Evolutionary conservation across 2,329 filamentous ascomycete genomes (phyloP).

Genomic region (Stemphylium vesicarium): DNA sequence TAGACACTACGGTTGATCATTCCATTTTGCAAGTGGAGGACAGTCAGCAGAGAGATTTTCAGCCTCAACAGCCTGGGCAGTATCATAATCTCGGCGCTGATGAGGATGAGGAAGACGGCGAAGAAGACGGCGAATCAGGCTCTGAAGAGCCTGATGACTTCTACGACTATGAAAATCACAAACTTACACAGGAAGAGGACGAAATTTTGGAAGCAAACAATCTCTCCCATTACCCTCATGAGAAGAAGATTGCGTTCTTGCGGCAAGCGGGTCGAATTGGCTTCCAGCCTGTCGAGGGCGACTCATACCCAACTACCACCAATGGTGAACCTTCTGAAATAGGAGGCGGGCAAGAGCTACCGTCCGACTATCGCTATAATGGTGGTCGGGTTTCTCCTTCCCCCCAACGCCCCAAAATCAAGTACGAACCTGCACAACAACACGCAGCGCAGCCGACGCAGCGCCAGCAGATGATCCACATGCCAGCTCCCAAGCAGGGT

Average conservation of each 20-base stretch:
- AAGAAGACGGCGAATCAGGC: slow-evolving; percentile 4
- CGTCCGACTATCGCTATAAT: slow-evolving; percentile 12
- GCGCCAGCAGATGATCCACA: slow-evolving; percentile 6
- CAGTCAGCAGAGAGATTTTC: slow-evolving; percentile 16
- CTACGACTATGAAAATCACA: not conserved
- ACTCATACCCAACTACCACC: slow-evolving; percentile 49
- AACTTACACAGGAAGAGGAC: slow-evolving; percentile 1
- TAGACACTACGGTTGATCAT: slow-evolving; percentile 42
- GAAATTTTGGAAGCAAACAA: slow-evolving; percentile 1
- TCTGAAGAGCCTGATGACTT: not conserved
- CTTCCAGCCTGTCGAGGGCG: slow-evolving; percentile 28
- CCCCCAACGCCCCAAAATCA: slow-evolving; percentile 13
- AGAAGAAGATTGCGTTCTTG: slow-evolving; percentile 11
- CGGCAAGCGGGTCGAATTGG: not conserved
- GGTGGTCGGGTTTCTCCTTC: slow-evolving; percentile 11
- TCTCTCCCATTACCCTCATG: not conserved
- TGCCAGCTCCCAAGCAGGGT: not conserved
- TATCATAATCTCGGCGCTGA: slow-evolving; percentile 14
- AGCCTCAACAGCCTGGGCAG: slow-evolving; percentile 14
- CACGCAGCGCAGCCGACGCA: slow-evolving; percentile 12
- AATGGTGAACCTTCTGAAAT: slow-evolving; percentile 35
- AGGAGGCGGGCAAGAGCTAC: slow-evolving; percentile 15
- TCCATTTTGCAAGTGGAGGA: slow-evolving; percentile 30
- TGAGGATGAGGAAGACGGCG: slow-evolving; percentile 7
- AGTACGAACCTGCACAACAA: slow-evolving; percentile 8